phyloP scores from a whole-genome alignment of 1,284 basidiomycete genomes.

The Golubevia pallescens region DNA sequence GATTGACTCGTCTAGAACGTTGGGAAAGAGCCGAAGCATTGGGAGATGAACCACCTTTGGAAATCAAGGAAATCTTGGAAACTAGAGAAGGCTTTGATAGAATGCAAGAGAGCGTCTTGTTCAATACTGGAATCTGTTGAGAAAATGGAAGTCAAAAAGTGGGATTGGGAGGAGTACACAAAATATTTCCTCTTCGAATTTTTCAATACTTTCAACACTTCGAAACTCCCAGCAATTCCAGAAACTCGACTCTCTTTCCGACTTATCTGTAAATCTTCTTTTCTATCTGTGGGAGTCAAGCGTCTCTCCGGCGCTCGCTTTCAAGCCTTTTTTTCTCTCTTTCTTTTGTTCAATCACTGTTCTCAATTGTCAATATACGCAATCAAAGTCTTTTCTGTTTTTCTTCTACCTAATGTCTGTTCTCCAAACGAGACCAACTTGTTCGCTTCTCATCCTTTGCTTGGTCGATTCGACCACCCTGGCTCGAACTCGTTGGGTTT shows the following conservation, averaged over 20 bases:
- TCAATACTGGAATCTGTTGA: background rate
- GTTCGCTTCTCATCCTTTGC: too few species aligned
- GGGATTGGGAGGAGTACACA: too few species aligned
- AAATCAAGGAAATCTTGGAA: constrained; percentile 69
- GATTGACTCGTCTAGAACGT: constrained; percentile 79
- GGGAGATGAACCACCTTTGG: constrained; percentile 80
- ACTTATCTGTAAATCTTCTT: background rate
- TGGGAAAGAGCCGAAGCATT: constrained; percentile 84
- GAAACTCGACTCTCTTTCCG: constrained; percentile 46
- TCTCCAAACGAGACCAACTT: too few species aligned
- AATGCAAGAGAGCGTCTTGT: constrained; percentile 25
- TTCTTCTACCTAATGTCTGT: too few species aligned
- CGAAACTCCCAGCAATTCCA: too few species aligned
- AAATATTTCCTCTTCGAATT: too few species aligned
- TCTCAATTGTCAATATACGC: too few species aligned
- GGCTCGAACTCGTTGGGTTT: too few species aligned
- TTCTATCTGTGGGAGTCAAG: background rate
- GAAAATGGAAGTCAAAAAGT: too few species aligned
- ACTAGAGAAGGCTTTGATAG: constrained; percentile 41
- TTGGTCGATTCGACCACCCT: too few species aligned
- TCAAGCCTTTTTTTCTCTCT: background rate
- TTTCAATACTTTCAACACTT: too few species aligned
- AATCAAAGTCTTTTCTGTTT: too few species aligned
- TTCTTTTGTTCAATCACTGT: background rate
- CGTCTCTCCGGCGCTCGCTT: background rate